Evolutionary conservation across 1,139 yeast genomes (phyloP).

Genomic region (Pichia sp.): DNA sequence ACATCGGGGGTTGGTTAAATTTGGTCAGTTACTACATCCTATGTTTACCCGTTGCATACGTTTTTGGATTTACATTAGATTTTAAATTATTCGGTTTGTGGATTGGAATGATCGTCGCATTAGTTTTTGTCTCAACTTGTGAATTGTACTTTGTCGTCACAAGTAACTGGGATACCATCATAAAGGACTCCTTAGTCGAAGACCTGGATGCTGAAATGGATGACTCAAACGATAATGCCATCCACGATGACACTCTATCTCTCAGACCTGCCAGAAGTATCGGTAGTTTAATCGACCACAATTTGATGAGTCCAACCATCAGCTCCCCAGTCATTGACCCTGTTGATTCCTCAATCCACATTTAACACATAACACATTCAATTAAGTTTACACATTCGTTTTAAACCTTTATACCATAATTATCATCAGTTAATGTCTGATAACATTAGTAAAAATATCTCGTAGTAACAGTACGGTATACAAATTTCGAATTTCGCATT

Average conservation of each 20-base stretch:
- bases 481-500: no score
- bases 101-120: slow-evolving; percentile 60
- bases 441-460: no score
- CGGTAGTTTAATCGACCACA: slow-evolving; percentile 20
- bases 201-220: slow-evolving; percentile 18
- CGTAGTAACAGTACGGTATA: no score
- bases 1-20: slow-evolving; percentile 61
- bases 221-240: neutral
- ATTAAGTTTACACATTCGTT: no score
- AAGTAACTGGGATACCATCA: slow-evolving; percentile 58
- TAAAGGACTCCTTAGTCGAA: slow-evolving; percentile 32
- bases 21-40: slow-evolving; percentile 54
- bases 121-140: slow-evolving; percentile 43
- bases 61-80: slow-evolving; percentile 47
- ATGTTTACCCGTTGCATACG: slow-evolving; percentile 58
- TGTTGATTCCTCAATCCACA: neutral
- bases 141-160: slow-evolving; percentile 46
- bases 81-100: slow-evolving; percentile 55
- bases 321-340: slow-evolving; percentile 5
- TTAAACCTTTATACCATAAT: no score
- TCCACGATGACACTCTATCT: slow-evolving; percentile 5
- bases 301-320: slow-evolving; percentile 26
- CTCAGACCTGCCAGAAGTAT: slow-evolving; percentile 15
- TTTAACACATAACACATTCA: neutral
- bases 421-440: no score